Evolutionary conservation across 116 monocot species (phyloP).

Genomic region (Posidonia oceanica): DNA sequence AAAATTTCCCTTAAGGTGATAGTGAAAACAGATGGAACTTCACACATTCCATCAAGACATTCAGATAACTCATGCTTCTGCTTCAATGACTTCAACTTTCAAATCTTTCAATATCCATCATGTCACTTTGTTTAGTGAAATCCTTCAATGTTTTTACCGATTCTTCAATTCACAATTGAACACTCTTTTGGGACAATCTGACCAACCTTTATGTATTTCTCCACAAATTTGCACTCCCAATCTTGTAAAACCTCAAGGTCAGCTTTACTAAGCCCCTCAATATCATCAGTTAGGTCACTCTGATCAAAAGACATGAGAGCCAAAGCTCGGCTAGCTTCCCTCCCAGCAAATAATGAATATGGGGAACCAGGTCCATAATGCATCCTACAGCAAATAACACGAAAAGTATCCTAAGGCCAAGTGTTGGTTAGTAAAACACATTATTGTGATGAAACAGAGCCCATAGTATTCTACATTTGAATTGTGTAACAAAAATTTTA

Average conservation of each 20-base stretch:
- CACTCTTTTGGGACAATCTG: background rate
- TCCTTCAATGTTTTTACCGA: background rate
- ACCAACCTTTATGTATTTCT: slow-evolving; percentile 75
- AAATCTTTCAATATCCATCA: background rate
- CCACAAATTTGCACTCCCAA: slow-evolving; percentile 83
- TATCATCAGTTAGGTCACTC: slow-evolving; percentile 50
- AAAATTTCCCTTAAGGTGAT: too few relatives aligned
- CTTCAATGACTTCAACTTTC: background rate
- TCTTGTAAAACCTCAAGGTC: slow-evolving; percentile 63
- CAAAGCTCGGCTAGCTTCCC: slow-evolving; percentile 70
- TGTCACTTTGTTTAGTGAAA: background rate
- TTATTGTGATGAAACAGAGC: background rate
- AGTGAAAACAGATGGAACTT: background rate
- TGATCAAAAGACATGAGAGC: slow-evolving; percentile 87
- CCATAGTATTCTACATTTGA: too few relatives aligned
- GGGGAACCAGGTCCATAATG: slow-evolving; percentile 78
- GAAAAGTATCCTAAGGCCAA: too few relatives aligned
- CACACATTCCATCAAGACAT: background rate
- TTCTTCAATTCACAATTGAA: background rate
- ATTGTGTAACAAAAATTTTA: too few relatives aligned
- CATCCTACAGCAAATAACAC: slow-evolving; percentile 27
- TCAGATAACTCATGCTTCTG: background rate
- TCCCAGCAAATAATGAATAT: slow-evolving; percentile 72
- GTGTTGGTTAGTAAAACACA: background rate
- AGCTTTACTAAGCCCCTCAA: slow-evolving; percentile 37